phyloP scores from a whole-genome alignment of 2,329 filamentous ascomycete genomes.

The Rhynchosporium agropyri region DNA sequence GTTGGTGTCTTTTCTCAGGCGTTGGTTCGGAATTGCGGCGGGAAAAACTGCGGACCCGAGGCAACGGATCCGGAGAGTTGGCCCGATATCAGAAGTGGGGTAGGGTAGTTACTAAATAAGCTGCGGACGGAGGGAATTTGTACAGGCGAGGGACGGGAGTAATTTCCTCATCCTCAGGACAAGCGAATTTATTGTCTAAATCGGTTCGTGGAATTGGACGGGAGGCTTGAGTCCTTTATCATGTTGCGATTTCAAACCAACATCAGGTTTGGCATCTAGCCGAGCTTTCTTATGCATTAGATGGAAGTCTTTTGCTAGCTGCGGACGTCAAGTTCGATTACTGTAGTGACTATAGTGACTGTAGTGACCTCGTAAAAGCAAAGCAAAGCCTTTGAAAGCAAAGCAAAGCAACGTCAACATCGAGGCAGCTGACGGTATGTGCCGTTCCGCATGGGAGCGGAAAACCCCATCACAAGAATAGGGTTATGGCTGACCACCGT shows the following conservation, averaged over 20 bases:
- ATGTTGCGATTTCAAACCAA: not conserved
- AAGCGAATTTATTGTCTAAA: not conserved
- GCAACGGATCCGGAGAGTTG: slow-evolving; percentile 20
- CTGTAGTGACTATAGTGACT: not conserved
- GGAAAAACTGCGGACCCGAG: slow-evolving; percentile 19
- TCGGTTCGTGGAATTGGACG: not conserved
- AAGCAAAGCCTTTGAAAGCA: too few relatives aligned
- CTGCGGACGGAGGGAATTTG: not conserved
- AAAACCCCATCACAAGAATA: not conserved
- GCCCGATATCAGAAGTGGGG: slow-evolving; percentile 19
- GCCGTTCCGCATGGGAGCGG: not conserved
- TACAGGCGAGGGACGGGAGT: not conserved
- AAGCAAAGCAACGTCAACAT: not conserved
- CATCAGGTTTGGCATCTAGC: not conserved
- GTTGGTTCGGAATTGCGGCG: not conserved
- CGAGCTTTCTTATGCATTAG: not conserved
- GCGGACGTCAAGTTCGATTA: slow-evolving; percentile 2
- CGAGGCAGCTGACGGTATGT: not conserved
- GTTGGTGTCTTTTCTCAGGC: not conserved
- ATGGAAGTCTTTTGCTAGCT: not conserved
- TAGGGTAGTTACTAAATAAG: not conserved
- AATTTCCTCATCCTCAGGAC: too few relatives aligned
- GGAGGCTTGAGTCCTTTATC: not conserved
- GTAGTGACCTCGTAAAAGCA: not conserved
- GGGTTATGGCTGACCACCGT: not conserved